These are phyloP conservation scores for Candida andamanensis DNA, from an alignment of 805 yeast species.

Conservation along the genomic window DNA sequence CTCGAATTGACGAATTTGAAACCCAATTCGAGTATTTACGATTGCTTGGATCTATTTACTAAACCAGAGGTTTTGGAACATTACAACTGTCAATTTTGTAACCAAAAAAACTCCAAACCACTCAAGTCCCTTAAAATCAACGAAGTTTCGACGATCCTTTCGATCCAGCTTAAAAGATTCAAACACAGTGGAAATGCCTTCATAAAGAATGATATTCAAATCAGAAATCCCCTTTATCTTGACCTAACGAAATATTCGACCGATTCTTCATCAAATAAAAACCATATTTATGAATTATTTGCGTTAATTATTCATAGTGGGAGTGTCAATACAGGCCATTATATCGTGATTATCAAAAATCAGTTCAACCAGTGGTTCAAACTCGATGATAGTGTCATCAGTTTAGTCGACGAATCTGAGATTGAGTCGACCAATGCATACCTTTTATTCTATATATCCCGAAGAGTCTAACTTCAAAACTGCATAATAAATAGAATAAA, in stretches of 20 bases:
- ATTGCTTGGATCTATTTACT: conserved; percentile 76
- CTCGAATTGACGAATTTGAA: conserved; percentile 52
- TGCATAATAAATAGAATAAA: too few relatives aligned
- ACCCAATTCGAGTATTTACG: conserved; percentile 41
- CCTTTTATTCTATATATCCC: conserved; percentile 67
- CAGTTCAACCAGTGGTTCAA: conserved; percentile 80
- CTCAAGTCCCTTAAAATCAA: conserved; percentile 64
- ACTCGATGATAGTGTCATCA: conserved; percentile 84
- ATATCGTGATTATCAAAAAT: conserved; percentile 71
- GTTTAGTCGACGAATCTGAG: conserved; percentile 56
- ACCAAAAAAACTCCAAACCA: conserved; percentile 51
- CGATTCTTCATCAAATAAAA: conserved; percentile 17
- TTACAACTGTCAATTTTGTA: conserved; percentile 68
- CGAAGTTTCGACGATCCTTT: conserved; percentile 69
- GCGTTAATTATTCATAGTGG: conserved; percentile 90
- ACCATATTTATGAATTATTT: conserved; percentile 64
- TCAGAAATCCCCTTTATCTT: conserved; percentile 66
- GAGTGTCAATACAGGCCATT: conserved; percentile 93
- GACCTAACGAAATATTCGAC: conserved; percentile 68
- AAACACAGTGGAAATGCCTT: conserved; percentile 49
- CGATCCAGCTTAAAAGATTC: conserved; percentile 80
- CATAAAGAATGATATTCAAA: conserved; percentile 68
- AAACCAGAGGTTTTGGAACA: conserved; percentile 69
- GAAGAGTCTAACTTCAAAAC: too few relatives aligned
- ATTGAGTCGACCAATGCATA: conserved; percentile 76